Evolutionary conservation across 495 filamentous ascomycete species (phyloP).

Genomic region (Symbiotaphrina buchneri): DNA sequence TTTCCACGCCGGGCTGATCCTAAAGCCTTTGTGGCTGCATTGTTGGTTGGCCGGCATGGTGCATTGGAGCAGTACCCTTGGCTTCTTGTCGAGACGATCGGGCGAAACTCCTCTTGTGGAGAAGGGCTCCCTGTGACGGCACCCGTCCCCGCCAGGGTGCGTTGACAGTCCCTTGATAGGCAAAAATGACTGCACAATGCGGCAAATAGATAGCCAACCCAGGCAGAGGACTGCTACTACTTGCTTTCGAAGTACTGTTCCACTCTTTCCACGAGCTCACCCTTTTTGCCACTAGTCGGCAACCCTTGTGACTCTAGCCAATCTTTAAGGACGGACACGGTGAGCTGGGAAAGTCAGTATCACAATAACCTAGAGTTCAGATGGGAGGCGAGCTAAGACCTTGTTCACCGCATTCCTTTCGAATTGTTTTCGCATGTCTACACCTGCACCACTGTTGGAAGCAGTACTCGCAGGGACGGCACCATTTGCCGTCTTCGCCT

Average conservation of each 20-base stretch:
- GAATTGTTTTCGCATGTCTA: constrained; percentile 36
- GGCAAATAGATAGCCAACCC: no score
- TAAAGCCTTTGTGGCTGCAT: no score
- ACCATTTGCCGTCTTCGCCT: constrained; percentile 6
- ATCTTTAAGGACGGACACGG: constrained; percentile 43
- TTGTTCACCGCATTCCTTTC: constrained; percentile 40
- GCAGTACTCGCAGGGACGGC: constrained; percentile 15
- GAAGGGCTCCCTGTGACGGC: no score
- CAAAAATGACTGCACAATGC: no score
- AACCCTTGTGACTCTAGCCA: constrained; percentile 40
- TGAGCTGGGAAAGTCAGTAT: constrained; percentile 23
- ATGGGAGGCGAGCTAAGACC: constrained; percentile 10
- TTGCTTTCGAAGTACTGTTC: constrained; percentile 54
- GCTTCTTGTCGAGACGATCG: no score
- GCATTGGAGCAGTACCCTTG: no score
- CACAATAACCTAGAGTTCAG: background rate
- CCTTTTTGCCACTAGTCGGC: constrained; percentile 46
- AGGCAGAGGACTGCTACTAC: constrained; percentile 4
- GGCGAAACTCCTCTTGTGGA: no score
- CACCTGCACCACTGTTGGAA: constrained; percentile 18
- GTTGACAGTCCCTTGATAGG: no score
- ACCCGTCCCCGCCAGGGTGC: no score
- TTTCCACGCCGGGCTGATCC: no score
- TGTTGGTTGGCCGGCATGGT: no score
- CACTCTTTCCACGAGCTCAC: constrained; percentile 53